Percentiles rank a stretch among this genome's conserved stretches.
Evolutionary conservation across 164 flowering plant genomes (phyloP).

Genomic region (Echeveria elegans): DNA sequence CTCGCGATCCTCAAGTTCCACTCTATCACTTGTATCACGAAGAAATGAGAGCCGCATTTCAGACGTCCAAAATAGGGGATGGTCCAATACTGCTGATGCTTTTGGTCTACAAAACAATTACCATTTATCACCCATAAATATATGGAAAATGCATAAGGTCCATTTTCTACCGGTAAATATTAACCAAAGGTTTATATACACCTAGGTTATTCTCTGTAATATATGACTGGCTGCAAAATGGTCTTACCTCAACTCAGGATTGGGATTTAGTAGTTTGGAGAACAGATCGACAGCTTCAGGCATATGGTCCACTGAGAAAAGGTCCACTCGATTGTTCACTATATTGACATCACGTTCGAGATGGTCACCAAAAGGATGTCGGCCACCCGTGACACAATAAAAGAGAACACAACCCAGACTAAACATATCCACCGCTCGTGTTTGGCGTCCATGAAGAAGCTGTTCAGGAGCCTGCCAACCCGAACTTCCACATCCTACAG

Average conservation of each 20-base stretch:
- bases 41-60: constrained; percentile 39
- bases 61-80: constrained; percentile 41
- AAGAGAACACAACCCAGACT: constrained; percentile 43
- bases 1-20: constrained; percentile 35
- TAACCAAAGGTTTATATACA: neutral
- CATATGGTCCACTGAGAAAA: constrained; percentile 27
- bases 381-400: constrained; percentile 38
- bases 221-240: neutral
- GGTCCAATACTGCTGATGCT: constrained; percentile 30
- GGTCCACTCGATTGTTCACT: constrained; percentile 26
- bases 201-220: neutral
- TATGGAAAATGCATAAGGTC: neutral
- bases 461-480: constrained; percentile 60
- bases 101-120: constrained; percentile 25
- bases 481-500: constrained; percentile 43
- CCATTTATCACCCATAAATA: neutral
- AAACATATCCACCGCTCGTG: constrained; percentile 39
- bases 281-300: constrained; percentile 44
- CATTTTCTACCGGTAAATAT: neutral
- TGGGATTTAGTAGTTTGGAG: constrained; percentile 23
- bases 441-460: constrained; percentile 40
- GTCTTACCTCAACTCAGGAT: constrained; percentile 31
- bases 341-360: constrained; percentile 41
- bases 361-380: constrained; percentile 40
- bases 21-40: constrained; percentile 39